phyloP scores from a whole-genome alignment of 176 grass and related monocot genomes.

The Zizania latifolia region DNA sequence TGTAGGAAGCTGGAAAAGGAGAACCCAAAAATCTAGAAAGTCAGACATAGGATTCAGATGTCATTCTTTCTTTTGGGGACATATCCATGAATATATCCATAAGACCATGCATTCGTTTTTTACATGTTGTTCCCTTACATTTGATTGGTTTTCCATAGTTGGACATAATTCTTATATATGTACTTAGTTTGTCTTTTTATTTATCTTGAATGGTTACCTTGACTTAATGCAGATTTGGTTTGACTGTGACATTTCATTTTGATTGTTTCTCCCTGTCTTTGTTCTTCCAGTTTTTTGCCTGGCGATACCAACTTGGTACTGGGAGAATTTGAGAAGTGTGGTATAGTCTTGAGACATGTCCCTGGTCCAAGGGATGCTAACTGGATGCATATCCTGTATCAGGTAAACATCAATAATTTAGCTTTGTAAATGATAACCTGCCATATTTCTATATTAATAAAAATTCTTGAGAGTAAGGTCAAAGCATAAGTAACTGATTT shows the following conservation, averaged over 20 bases:
- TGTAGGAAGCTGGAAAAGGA: not conserved
- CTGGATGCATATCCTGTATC: conserved; percentile 89
- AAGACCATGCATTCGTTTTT: not conserved
- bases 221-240: not conserved
- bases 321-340: conserved; percentile 93
- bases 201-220: not conserved
- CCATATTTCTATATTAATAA: not conserved
- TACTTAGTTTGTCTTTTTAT: not conserved
- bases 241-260: not conserved
- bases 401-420: conserved; percentile 38
- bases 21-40: not conserved
- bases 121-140: not conserved
- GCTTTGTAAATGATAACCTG: not conserved
- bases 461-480: not conserved
- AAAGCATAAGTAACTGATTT: not conserved
- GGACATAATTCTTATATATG: not conserved
- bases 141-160: not conserved
- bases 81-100: not conserved
- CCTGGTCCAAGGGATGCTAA: conserved; percentile 77
- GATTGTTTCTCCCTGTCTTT: not conserved
- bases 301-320: conserved; percentile 73
- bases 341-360: conserved; percentile 62
- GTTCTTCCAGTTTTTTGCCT: conserved; percentile 56
- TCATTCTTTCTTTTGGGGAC: not conserved
- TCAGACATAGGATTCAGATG: not conserved